Conservation (phyloP, 177 flowering plant species). For the Telopea speciosissima region DNA sequence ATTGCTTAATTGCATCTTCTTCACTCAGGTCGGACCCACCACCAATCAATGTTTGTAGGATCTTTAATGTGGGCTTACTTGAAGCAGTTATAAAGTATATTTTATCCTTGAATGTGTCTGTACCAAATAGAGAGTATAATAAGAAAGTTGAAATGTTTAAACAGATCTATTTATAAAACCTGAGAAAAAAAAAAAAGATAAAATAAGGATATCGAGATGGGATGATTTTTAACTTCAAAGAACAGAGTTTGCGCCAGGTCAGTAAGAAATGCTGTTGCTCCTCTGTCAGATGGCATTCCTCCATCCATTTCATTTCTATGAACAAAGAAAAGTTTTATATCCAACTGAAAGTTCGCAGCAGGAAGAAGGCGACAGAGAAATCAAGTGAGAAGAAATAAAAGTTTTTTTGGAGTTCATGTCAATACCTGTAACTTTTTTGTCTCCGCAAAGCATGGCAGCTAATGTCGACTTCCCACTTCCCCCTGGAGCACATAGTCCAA, state of each 20-base stretch:
- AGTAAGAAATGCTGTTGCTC: background rate
- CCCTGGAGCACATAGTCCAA: slow-evolving; percentile 32
- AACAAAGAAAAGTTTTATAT: no score
- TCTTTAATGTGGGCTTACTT: slow-evolving; percentile 21
- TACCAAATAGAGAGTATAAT: no score
- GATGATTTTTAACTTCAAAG: no score
- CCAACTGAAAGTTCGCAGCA: background rate
- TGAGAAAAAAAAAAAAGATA: slow-evolving; percentile 21
- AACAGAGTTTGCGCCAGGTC: background rate
- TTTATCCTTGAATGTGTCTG: slow-evolving; percentile 20
- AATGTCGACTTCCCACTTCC: slow-evolving; percentile 43
- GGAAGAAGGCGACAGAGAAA: no score
- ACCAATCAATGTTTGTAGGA: slow-evolving; percentile 20
- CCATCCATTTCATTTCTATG: background rate
- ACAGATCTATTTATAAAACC: slow-evolving; percentile 5
- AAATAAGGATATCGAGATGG: no score
- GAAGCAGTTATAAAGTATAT: slow-evolving; percentile 40
- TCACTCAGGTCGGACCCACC: slow-evolving; percentile 19
- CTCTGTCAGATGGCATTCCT: background rate
- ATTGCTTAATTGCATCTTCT: slow-evolving; percentile 24
- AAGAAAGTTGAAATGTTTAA: no score
- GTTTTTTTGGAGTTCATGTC: background rate
- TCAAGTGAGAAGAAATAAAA: background rate
- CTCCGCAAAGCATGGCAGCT: slow-evolving; percentile 26
- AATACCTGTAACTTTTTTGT: slow-evolving; percentile 30